phyloP scores from a whole-genome alignment of 2,329 filamentous ascomycete genomes.

The Hymenotorrendiella dingleyae region DNA sequence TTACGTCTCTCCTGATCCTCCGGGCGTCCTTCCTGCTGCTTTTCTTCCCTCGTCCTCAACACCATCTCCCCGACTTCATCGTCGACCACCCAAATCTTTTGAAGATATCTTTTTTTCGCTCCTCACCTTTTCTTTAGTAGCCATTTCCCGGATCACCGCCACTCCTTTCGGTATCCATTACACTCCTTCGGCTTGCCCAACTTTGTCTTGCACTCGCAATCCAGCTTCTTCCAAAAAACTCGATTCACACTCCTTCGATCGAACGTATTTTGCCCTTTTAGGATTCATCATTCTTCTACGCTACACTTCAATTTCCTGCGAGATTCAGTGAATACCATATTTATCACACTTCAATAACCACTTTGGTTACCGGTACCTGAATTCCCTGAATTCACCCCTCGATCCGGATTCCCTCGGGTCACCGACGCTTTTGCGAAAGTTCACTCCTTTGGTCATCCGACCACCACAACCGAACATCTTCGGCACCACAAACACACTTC shows the following conservation, averaged over 20 bases:
- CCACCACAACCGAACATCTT: not conserved
- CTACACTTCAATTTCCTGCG: conserved; percentile 29
- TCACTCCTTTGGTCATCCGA: conserved; percentile 3
- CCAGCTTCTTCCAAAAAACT: not conserved
- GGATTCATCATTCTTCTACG: conserved; percentile 7
- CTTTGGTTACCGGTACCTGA: conserved; percentile 9
- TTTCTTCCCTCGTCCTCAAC: conserved; percentile 1
- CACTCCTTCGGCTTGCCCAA: conserved; percentile 31
- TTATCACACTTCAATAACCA: conserved; percentile 17
- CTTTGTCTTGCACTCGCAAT: conserved; percentile 18
- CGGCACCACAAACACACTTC: not conserved
- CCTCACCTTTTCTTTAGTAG: conserved; percentile 27
- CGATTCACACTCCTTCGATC: conserved; percentile 19
- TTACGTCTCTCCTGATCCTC: not conserved
- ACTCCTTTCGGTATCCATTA: conserved; percentile 44
- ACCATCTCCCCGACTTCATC: not conserved
- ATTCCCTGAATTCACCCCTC: not conserved
- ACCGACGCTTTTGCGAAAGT: conserved; percentile 4
- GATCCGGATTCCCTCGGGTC: not conserved
- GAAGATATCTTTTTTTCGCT: conserved; percentile 9
- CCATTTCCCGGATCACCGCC: conserved; percentile 38
- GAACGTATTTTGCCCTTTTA: conserved; percentile 7
- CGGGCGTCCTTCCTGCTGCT: not conserved
- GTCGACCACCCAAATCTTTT: conserved; percentile 1
- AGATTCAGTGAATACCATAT: conserved; percentile 30